Base-by-base conservation (phyloP, 495 filamentous ascomycete species). In the Penicillium cinerascens region DNA sequence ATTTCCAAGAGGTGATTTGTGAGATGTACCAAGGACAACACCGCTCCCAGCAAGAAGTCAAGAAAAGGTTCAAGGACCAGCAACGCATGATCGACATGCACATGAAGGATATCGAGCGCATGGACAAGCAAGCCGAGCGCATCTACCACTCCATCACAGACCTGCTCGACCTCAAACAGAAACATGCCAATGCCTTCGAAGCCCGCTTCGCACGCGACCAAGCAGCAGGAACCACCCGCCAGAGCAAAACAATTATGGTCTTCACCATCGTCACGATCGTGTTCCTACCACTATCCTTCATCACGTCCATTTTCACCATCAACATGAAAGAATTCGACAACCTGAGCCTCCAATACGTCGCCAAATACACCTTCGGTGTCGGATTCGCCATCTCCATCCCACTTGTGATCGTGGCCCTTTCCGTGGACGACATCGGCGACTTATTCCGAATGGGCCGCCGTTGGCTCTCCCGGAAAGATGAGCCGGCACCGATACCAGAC, bases 221-320 rank as follows among this genome's bases (percentile, higher is more conserved):
- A 55, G 83, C 84, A 1, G 75, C 80, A 1, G 81, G 79, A 2
- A 86, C 85, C 0, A 80, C 80, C 1, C 69, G 78, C n/a, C 86
- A 89, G 59, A 77, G 79, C n/a, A 83, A 87, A 55, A 87, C 84
- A 4, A 83, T 88, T 51, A 83, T 90, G 77, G 79, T 89, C 7
- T 89, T 89, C 55, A 90, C 86, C 6, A 82, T 87, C 52, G 85
- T 87, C 6, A 87, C 83, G 0, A 86, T 86, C 42, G 63, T 87
- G 26, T 87, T 87, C 71, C 67, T 89, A 4, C 84, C 85, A 0
- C 63, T 87, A 46, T 81, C 77, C 4, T 89, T 89, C 61, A 86
- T 88, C 52, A 77, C 82, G 0, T 78, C 81, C 1, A 79, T 88
- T 42, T 87, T 87, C 65, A 79, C 84, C 0, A 85, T 88, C 61